These are phyloP conservation scores for Pichia sp. DNA, from an alignment of 1,139 yeast species.

Conservation along the genomic window DNA sequence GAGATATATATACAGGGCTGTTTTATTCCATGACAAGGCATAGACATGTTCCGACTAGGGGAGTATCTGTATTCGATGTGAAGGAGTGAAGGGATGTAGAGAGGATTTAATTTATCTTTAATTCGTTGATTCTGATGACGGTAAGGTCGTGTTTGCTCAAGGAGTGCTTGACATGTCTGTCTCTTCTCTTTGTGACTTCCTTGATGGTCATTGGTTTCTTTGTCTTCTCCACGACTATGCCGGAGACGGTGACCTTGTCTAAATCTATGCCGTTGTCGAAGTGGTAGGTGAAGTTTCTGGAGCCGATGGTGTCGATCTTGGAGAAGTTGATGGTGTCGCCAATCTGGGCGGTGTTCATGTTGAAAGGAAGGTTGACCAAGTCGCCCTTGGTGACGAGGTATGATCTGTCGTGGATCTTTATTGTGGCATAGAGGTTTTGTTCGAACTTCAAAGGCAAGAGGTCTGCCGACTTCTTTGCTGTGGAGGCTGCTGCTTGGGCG, in stretches of 20 bases:
- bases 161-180: conserved; percentile 79
- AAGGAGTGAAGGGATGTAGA: too few species aligned
- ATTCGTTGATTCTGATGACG: conserved; percentile 73
- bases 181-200: conserved; percentile 71
- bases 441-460: conserved; percentile 57
- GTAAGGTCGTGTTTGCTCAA: conserved; percentile 81
- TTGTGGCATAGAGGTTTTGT: conserved; percentile 71
- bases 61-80: too few species aligned
- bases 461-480: conserved; percentile 5
- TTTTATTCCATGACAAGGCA: too few species aligned
- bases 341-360: conserved; percentile 68
- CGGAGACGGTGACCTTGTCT: conserved; percentile 59
- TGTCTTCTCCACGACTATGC: conserved; percentile 83
- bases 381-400: conserved; percentile 93
- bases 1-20: too few species aligned
- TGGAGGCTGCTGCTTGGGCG: conserved; percentile 6
- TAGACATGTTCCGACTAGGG: too few species aligned
- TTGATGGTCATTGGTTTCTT: conserved; percentile 74
- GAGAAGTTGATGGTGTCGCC: conserved; percentile 77
- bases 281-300: conserved; percentile 73
- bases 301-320: conserved; percentile 80
- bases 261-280: conserved; percentile 51
- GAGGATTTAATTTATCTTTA: conserved; percentile 42
- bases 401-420: conserved; percentile 80
- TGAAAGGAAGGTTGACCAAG: conserved; percentile 71